Evolutionary conservation across 1,284 basidiomycete species (phyloP), one percentile per base, ranked within the genome.

Genomic region (Marasmius fiardii): DNA sequence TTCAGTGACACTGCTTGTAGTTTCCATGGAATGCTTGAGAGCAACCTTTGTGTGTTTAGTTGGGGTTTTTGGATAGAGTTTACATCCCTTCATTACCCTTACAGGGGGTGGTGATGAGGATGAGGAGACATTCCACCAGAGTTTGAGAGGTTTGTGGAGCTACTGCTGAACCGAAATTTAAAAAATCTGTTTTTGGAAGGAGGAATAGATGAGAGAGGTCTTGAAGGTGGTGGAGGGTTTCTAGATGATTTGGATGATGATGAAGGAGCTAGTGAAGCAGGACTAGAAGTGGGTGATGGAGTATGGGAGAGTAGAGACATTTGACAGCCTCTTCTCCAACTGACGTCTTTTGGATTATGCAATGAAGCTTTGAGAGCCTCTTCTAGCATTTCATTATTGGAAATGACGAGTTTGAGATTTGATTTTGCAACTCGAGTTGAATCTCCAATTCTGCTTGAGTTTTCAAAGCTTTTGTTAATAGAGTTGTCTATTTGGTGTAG

Each of bases 341-440:
- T 89, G 2, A 91, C 77, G 60, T 90, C 86, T 61, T 76, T 80
- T 11, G 80, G 74, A 34, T 71, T 76, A 21, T 73, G 73, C 0
- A 77, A 74, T 2, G 76, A 78, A 56, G 84, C 80, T 65, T 82
- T 85, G 24, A 95, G 74, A 16, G 92, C 90, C 56, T 93, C 92
- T 68, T 95, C 93, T 7, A 95, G 83, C 92, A 95, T 95, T 65
- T 95, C 93, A 64, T 92, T 92, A 68, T 95, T 95, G 18, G 88
- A 85, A 53, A 92, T 86, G 2, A 93, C 88, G 56, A 95, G 83
- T 60, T 91, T 84, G 1, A 95, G 81, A 65, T 95, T 95, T 0
- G 91, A 93, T 63, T 86, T 87, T 21, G 92, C 82, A 51, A 95
- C 83, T 90, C 92, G 24, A 95, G 77, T 53, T 90, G 84, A 2